phyloP scores from a whole-genome alignment of 2,329 filamentous ascomycete genomes.

The Alternaria conjuncta region DNA sequence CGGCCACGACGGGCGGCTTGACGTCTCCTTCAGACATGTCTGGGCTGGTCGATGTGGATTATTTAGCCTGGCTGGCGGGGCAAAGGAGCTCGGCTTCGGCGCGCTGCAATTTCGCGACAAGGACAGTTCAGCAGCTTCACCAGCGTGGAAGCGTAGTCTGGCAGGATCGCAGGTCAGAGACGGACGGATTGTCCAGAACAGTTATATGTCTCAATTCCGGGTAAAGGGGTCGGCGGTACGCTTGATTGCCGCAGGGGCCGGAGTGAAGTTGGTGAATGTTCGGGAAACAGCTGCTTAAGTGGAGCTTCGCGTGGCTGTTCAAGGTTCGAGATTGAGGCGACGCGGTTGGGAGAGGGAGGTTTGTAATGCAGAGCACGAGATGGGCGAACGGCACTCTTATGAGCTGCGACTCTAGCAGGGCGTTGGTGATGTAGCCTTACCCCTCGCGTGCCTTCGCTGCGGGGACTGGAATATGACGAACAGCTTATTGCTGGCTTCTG shows the following conservation, averaged over 20 bases:
- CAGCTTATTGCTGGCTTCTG: constrained; percentile 28
- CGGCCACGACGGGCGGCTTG: constrained; percentile 65
- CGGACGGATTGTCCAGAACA: constrained; percentile 12
- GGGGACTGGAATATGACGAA: constrained; percentile 45
- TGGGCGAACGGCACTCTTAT: constrained; percentile 33
- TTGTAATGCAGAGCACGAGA: constrained; percentile 1
- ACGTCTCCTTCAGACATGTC: constrained; percentile 55
- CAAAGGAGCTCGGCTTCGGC: constrained; percentile 11
- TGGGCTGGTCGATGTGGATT: constrained; percentile 16
- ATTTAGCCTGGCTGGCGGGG: constrained; percentile 7
- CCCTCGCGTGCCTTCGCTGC: constrained; percentile 37
- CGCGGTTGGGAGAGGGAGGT: background rate
- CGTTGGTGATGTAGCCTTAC: constrained; percentile 22
- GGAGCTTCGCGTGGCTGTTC: constrained; percentile 22
- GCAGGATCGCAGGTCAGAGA: constrained; percentile 7
- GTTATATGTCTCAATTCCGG: constrained; percentile 42
- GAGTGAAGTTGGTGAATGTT: constrained; percentile 34
- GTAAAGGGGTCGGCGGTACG: constrained; percentile 45
- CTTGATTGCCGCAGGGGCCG: constrained; percentile 37
- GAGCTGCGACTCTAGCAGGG: constrained; percentile 8
- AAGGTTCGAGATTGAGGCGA: background rate
- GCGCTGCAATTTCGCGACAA: constrained; percentile 12
- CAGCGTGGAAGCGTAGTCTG: constrained; percentile 2
- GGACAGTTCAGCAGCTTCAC: constrained; percentile 1
- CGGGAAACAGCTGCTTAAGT: constrained; percentile 35